Evolutionary conservation across 176 grass and related monocot species (phyloP).

Genomic region (Pharus latifolius): DNA sequence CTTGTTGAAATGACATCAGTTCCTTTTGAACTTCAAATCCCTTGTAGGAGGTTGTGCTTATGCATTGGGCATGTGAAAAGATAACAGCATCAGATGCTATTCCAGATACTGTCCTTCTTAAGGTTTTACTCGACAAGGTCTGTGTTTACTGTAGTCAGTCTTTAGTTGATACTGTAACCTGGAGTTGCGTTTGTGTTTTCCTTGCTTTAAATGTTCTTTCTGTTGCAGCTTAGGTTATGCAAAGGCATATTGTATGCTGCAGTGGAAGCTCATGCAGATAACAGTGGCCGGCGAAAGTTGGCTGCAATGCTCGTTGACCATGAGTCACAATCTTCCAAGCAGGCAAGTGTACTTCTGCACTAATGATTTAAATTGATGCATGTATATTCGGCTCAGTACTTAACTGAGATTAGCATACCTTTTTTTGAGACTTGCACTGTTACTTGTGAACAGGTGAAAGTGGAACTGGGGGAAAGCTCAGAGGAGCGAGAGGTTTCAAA

Average conservation of each 20-base stretch:
- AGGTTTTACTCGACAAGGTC: conserved; percentile 96
- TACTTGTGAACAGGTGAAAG: too few species aligned
- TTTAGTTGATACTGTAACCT: conserved; percentile 1
- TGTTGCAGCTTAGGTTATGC: conserved; percentile 88
- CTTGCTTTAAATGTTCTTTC: too few species aligned
- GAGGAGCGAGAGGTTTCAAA: too few species aligned
- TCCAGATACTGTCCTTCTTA: conserved; percentile 72
- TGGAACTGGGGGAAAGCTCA: too few species aligned
- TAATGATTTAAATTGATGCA: not conserved
- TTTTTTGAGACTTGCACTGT: too few species aligned
- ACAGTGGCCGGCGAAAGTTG: conserved; percentile 66
- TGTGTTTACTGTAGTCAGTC: conserved; percentile 13
- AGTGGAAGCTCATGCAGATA: conserved; percentile 95
- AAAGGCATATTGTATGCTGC: conserved; percentile 98
- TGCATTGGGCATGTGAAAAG: conserved; percentile 98
- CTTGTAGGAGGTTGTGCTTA: conserved; percentile 90
- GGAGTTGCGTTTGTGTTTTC: not conserved
- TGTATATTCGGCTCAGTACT: too few species aligned
- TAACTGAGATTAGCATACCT: too few species aligned
- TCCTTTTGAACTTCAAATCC: conserved; percentile 26
- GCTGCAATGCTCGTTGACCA: conserved; percentile 89
- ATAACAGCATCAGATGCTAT: conserved; percentile 74
- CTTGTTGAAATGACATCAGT: conserved; percentile 9
- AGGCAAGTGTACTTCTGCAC: conserved; percentile 45
- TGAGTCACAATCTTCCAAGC: conserved; percentile 83